These are phyloP conservation scores for Aspergillus sp. DNA, from an alignment of 2,329 filamentous ascomycete genomes.

Conservation along the genomic window DNA sequence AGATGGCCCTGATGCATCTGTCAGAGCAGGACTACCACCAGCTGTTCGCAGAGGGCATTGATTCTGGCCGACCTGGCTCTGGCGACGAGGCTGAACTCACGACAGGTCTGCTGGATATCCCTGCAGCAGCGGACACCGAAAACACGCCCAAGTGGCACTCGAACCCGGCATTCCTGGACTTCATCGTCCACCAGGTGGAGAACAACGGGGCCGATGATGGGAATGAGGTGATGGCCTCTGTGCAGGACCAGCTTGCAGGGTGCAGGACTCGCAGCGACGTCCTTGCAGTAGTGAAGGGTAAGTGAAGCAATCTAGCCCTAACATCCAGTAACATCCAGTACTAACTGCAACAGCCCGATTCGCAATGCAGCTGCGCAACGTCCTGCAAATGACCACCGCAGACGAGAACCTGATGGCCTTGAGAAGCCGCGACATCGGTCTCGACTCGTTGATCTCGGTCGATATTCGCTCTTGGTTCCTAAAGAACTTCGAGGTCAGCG, in stretches of 20 bases:
- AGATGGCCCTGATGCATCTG: neutral
- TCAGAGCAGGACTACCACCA: neutral
- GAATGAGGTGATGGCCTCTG: neutral
- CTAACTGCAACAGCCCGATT: neutral
- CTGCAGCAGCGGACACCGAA: neutral
- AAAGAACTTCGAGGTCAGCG: neutral
- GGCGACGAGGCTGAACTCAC: neutral
- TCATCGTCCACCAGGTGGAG: neutral
- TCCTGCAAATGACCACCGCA: neutral
- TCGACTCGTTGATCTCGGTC: constrained; percentile 4
- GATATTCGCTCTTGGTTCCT: constrained; percentile 6
- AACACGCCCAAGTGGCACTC: neutral
- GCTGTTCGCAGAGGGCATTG: neutral
- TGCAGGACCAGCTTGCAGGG: neutral
- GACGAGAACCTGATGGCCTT: neutral
- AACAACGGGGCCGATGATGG: neutral
- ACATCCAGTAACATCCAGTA: neutral
- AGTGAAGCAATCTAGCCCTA: neutral
- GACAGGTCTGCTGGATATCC: neutral
- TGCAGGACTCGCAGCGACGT: neutral
- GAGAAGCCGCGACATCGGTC: neutral
- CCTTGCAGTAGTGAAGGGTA: neutral
- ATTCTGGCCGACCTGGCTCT: neutral
- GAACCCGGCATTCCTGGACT: neutral
- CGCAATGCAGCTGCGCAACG: neutral